Percentiles rank a stretch among this genome's conserved stretches.
phyloP scores from a whole-genome alignment of 306 rosid genomes.

The Cucurbita argyrosperma region DNA sequence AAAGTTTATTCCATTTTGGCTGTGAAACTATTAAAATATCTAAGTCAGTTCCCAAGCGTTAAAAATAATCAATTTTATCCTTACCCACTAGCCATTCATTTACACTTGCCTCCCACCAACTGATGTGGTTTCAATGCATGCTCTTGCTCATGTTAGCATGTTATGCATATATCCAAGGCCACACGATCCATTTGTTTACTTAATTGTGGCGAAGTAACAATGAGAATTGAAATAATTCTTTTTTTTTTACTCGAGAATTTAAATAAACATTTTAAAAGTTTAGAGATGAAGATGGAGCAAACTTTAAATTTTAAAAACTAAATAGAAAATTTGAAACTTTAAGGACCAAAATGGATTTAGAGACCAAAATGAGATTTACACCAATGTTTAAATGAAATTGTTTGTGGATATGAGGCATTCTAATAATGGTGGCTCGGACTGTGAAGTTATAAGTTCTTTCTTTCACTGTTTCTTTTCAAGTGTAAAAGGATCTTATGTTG shows the following conservation, averaged over 20 bases:
- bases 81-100: not conserved
- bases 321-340: not conserved
- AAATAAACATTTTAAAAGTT: not conserved
- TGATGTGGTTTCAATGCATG: not conserved
- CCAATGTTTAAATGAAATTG: not conserved
- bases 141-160: not conserved
- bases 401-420: not conserved
- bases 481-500: not conserved
- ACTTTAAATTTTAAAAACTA: not conserved
- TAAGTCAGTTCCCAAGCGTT: not conserved
- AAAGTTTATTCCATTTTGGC: not conserved
- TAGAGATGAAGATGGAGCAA: not conserved
- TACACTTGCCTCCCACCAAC: not conserved
- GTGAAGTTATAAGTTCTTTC: not conserved
- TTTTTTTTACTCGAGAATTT: not conserved
- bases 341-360: not conserved
- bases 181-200: not conserved
- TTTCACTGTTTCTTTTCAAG: not conserved
- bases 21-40: not conserved
- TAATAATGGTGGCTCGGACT: not conserved
- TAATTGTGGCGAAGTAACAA: not conserved
- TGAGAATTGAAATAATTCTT: not conserved
- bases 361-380: not conserved
- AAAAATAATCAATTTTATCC: not conserved
- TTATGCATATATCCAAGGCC: not conserved